Percentiles rank a stretch among this genome's conserved stretches.
Conservation (phyloP, 306 rosid genomes). For the Albizia julibrissin region DNA sequence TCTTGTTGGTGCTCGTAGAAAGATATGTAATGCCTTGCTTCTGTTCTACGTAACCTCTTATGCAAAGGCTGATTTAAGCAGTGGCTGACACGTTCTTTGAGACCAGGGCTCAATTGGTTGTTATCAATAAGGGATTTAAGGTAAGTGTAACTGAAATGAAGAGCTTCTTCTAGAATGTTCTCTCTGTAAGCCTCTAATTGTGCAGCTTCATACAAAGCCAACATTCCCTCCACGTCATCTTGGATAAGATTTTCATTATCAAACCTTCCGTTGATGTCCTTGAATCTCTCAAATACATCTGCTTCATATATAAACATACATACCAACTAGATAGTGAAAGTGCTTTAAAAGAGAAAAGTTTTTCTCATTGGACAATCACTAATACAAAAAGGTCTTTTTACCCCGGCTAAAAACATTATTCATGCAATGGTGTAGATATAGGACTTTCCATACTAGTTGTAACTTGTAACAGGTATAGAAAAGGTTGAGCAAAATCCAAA, state of each 20-base stretch:
- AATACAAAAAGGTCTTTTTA: too few species aligned
- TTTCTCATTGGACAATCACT: too few species aligned
- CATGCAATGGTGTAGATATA: too few species aligned
- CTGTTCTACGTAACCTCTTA: constrained; percentile 39
- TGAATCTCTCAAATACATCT: constrained; percentile 27
- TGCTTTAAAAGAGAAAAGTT: background rate
- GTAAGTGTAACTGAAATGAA: constrained; percentile 22
- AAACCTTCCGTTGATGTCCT: constrained; percentile 26
- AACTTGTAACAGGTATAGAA: too few species aligned
- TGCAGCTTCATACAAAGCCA: constrained; percentile 55
- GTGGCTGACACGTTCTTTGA: background rate
- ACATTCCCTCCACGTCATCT: constrained; percentile 36
- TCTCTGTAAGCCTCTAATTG: constrained; percentile 42
- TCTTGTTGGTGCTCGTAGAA: constrained; percentile 35
- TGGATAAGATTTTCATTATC: background rate
- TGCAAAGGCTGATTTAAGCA: constrained; percentile 31
- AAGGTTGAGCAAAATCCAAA: too few species aligned
- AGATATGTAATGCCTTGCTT: constrained; percentile 36
- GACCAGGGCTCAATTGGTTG: background rate
- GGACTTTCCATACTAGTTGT: too few species aligned
- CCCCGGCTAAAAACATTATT: too few species aligned
- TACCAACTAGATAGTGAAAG: background rate
- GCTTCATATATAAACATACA: background rate
- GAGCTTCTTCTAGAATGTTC: constrained; percentile 41
- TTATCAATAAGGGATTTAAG: background rate